These are phyloP conservation scores for Leishmania turanica DNA, from an alignment of 208 protist species.

Conservation along the genomic window DNA sequence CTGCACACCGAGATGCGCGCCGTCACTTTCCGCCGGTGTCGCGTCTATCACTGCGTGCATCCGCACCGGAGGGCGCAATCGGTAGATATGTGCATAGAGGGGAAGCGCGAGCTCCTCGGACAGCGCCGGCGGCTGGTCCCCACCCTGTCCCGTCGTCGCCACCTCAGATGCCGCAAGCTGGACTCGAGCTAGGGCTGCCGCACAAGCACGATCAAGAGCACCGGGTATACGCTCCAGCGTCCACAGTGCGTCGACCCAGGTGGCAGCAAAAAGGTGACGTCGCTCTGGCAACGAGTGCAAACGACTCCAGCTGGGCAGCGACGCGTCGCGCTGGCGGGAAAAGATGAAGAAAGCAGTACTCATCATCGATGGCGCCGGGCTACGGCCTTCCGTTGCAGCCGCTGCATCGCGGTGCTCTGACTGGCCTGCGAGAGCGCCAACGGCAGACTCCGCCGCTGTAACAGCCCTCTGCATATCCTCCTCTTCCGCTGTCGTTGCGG, in stretches of 20 bases:
- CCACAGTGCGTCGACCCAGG: conserved; percentile 60
- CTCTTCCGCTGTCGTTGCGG: not conserved
- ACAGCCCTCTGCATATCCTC: not conserved
- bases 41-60: conserved; percentile 25
- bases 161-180: not conserved
- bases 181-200: conserved; percentile 2
- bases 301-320: conserved; percentile 34
- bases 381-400: not conserved
- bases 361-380: not conserved
- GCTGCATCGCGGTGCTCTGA: not conserved
- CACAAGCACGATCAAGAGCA: conserved; percentile 11
- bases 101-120: conserved; percentile 22
- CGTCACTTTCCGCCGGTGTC: not conserved
- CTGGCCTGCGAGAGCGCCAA: not conserved
- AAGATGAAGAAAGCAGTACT: conserved; percentile 31
- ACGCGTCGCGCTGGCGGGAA: conserved; percentile 23
- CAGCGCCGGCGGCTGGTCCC: not conserved
- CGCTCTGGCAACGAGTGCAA: conserved; percentile 31
- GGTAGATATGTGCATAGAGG: conserved; percentile 47
- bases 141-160: not conserved
- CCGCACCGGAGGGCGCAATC: conserved; percentile 41
- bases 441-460: not conserved
- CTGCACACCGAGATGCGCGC: not conserved
- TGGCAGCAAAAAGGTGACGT: conserved; percentile 39
- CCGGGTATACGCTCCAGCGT: conserved; percentile 44